These are phyloP conservation scores for Fusarium humuli DNA, from an alignment of 2,329 filamentous ascomycete species.

Conservation along the genomic window DNA sequence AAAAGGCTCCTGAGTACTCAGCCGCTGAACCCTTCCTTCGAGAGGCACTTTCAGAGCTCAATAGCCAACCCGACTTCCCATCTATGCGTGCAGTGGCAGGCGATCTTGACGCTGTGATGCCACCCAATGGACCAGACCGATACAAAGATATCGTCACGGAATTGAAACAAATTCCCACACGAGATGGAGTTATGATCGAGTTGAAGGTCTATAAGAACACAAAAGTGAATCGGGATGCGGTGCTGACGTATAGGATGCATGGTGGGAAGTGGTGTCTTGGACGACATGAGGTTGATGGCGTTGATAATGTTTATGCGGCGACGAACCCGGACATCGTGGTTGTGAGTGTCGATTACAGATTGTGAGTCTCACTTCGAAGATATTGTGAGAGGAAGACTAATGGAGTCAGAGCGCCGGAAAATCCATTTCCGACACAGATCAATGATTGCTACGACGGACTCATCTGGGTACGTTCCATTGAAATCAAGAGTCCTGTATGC, in stretches of 20 bases:
- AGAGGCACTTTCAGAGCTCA: not conserved
- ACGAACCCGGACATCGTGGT: constrained; percentile 32
- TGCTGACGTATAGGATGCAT: constrained; percentile 44
- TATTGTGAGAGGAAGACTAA: too few relatives aligned
- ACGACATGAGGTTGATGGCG: constrained; percentile 40
- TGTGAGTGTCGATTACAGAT: constrained; percentile 41
- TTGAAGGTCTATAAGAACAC: constrained; percentile 38
- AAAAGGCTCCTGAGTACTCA: constrained; percentile 16
- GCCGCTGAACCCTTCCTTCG: constrained; percentile 3
- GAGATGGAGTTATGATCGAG: constrained; percentile 34
- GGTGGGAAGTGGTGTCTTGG: constrained; percentile 42
- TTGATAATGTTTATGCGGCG: constrained; percentile 41
- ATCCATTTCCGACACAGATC: constrained; percentile 37
- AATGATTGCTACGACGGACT: constrained; percentile 43
- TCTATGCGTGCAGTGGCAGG: constrained; percentile 6
- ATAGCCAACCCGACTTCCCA: constrained; percentile 2
- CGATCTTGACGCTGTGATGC: constrained; percentile 36
- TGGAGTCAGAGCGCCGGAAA: constrained; percentile 33
- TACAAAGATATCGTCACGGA: constrained; percentile 25
- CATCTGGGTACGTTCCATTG: constrained; percentile 29
- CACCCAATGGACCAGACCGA: constrained; percentile 31
- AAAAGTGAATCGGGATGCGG: constrained; percentile 13
- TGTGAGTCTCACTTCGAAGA: constrained; percentile 17
- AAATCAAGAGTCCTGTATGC: rapidly evolving
- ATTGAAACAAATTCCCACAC: constrained; percentile 26